Evolutionary conservation across 164 flowering plant genomes (phyloP).

Genomic region (Berberis thunbergii): DNA sequence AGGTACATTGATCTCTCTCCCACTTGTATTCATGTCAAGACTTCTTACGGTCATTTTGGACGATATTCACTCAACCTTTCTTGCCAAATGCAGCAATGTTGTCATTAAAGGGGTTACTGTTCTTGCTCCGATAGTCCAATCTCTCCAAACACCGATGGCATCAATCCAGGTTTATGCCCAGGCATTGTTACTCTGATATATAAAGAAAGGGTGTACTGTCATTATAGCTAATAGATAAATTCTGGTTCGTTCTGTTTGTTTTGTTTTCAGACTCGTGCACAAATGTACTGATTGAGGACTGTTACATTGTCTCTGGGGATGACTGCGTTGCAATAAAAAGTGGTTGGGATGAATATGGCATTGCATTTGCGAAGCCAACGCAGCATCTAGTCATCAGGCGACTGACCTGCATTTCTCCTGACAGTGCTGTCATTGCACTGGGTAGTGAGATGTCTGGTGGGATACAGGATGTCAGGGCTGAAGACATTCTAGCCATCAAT

Average conservation of each 20-base stretch:
- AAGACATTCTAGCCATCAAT: not conserved
- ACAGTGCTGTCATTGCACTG: not conserved
- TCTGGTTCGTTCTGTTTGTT: not conserved
- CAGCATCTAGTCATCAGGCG: not conserved
- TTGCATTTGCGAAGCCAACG: not conserved
- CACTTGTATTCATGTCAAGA: not conserved
- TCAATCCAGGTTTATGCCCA: not conserved
- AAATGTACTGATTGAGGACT: not conserved
- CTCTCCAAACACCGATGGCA: conserved; percentile 56
- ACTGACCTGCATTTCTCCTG: not conserved
- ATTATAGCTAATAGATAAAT: not conserved
- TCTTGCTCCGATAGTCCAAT: conserved; percentile 41
- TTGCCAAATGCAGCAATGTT: conserved; percentile 43
- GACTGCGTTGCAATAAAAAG: not conserved
- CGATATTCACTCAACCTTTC: not conserved
- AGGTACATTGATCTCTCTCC: conserved; percentile 18
- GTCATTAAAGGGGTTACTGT: conserved; percentile 63
- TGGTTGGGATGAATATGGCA: conserved; percentile 1
- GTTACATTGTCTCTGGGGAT: not conserved
- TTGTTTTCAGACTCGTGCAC: not conserved
- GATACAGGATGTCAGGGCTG: not conserved
- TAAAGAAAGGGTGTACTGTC: no score
- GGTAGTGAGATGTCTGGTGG: not conserved
- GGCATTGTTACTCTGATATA: no score
- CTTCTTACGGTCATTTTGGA: not conserved